Conservation (phyloP, 257 asterid genomes). For the Solanum neorickii region DNA sequence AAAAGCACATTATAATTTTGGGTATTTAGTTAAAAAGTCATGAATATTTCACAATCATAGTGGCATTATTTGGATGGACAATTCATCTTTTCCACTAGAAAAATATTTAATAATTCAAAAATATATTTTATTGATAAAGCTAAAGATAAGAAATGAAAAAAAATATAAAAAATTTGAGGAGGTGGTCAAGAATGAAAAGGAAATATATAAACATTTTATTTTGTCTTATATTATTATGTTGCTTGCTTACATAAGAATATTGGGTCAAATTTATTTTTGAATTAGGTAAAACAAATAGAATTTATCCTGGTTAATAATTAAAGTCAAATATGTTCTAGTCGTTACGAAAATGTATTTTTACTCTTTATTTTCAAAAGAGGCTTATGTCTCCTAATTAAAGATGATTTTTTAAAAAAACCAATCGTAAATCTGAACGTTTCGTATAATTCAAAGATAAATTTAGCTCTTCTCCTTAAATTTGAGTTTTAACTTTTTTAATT, state of each 20-base stretch:
- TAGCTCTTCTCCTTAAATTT: not conserved
- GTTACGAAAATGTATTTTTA: not conserved
- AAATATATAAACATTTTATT: slow-evolving; percentile 18
- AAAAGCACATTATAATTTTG: slow-evolving; percentile 11
- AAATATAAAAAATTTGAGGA: not conserved
- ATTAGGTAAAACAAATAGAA: not conserved
- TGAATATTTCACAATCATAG: slow-evolving; percentile 50
- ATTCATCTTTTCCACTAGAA: slow-evolving; percentile 26
- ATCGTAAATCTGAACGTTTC: not conserved
- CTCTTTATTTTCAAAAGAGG: not conserved
- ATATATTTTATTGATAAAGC: not conserved
- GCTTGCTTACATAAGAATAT: slow-evolving; percentile 17
- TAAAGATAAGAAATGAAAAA: slow-evolving; percentile 13
- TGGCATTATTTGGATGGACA: slow-evolving; percentile 46
- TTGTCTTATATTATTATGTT: slow-evolving; percentile 38
- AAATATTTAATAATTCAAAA: not conserved
- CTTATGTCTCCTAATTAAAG: not conserved
- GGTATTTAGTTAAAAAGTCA: slow-evolving; percentile 11
- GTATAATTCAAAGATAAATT: not conserved
- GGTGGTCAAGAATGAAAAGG: not conserved
- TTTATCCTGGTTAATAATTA: not conserved
- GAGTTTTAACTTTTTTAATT: not conserved
- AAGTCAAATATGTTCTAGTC: not conserved
- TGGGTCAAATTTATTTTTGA: not conserved
- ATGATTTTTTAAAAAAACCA: not conserved